These are phyloP conservation scores for Xylariaceae sp. DNA, from an alignment of 2,329 filamentous ascomycete species.

Conservation along the genomic window DNA sequence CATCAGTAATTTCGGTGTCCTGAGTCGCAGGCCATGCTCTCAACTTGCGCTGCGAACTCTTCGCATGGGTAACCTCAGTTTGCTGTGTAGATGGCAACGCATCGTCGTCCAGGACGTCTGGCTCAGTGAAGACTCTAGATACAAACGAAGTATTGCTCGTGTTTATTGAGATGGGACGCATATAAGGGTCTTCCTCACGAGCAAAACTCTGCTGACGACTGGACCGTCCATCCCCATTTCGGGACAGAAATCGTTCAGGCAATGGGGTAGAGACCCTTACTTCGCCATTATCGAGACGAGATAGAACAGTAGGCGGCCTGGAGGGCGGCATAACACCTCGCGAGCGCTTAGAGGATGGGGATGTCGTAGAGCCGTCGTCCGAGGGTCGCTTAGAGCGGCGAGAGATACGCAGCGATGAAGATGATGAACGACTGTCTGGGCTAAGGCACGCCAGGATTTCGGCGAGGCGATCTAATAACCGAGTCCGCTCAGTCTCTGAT, in stretches of 20 bases:
- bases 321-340: conserved; percentile 15
- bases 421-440: conserved; percentile 7
- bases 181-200: conserved; percentile 8
- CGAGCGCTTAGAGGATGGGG: conserved; percentile 22
- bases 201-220: conserved; percentile 2
- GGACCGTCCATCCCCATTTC: conserved; percentile 2
- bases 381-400: conserved; percentile 25
- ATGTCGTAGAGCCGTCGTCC: conserved; percentile 19
- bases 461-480: conserved; percentile 21
- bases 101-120: conserved; percentile 14
- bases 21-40: conserved; percentile 11
- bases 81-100: conserved; percentile 23
- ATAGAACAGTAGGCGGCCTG: conserved; percentile 21
- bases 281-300: conserved; percentile 24
- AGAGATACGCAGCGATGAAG: conserved; percentile 14
- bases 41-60: conserved; percentile 23
- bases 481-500: conserved; percentile 25
- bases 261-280: conserved; percentile 22
- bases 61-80: conserved; percentile 34
- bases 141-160: conserved; percentile 33
- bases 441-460: conserved; percentile 23
- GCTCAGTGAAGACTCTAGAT: conserved; percentile 34
- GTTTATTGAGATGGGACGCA: conserved; percentile 26
- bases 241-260: conserved; percentile 12
- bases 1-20: neutral